Conservation (phyloP, 805 yeast species). For the Suhomyces emberorum region DNA sequence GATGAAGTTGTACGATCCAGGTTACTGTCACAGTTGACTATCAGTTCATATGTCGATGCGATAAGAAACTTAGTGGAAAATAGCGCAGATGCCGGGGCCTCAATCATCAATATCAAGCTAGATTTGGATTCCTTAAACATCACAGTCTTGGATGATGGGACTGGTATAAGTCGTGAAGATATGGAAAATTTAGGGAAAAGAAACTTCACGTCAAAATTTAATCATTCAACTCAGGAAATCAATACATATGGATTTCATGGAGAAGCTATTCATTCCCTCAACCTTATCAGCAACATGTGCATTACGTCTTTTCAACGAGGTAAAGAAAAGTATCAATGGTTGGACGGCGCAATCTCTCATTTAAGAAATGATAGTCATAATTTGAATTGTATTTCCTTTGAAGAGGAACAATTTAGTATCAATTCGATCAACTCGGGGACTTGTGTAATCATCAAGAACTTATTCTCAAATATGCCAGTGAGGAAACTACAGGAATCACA, state of each 20-base stretch:
- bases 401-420: background rate
- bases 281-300: slow-evolving; percentile 32
- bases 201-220: slow-evolving; percentile 24
- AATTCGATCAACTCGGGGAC: slow-evolving; percentile 33
- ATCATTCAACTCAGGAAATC: background rate
- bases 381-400: too few relatives aligned
- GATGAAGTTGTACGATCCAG: slow-evolving; percentile 8
- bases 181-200: slow-evolving; percentile 44
- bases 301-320: slow-evolving; percentile 42
- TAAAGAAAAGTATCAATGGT: slow-evolving; percentile 10
- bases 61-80: slow-evolving; percentile 52
- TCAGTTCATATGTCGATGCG: slow-evolving; percentile 39
- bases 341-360: background rate
- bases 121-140: slow-evolving; percentile 32
- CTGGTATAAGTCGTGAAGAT: slow-evolving; percentile 55
- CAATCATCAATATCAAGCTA: slow-evolving; percentile 28
- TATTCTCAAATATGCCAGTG: slow-evolving; percentile 46
- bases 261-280: slow-evolving; percentile 10
- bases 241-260: slow-evolving; percentile 10
- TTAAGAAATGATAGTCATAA: too few relatives aligned
- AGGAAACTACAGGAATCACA: slow-evolving; percentile 27
- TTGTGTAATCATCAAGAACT: slow-evolving; percentile 28
- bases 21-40: slow-evolving; percentile 30
- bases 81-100: slow-evolving; percentile 53
- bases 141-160: slow-evolving; percentile 64